These are phyloP conservation scores for Iris macrosiphon DNA, from an alignment of 106 monocot species.

Conservation along the genomic window DNA sequence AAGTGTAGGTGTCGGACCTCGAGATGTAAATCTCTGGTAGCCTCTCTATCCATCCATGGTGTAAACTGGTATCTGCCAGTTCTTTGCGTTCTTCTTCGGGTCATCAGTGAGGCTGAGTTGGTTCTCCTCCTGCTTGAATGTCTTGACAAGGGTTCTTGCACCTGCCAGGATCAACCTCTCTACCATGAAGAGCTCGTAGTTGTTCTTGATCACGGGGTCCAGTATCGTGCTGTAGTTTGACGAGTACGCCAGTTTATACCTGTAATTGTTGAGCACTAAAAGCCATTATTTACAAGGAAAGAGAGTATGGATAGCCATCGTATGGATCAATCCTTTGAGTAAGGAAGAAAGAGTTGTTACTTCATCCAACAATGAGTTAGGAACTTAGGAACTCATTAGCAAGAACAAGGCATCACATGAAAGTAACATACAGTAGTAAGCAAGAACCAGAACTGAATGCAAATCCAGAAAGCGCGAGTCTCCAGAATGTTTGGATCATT, in stretches of 20 bases:
- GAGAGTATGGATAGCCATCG: too few relatives aligned
- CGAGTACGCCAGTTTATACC: slow-evolving; percentile 82
- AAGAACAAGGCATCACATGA: too few relatives aligned
- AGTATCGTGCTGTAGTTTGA: slow-evolving; percentile 73
- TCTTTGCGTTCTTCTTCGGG: slow-evolving; percentile 87
- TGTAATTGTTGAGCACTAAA: slow-evolving; percentile 9
- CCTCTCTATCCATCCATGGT: slow-evolving; percentile 27
- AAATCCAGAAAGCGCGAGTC: too few relatives aligned
- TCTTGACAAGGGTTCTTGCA: slow-evolving; percentile 69
- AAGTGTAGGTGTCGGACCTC: too few relatives aligned
- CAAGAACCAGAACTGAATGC: too few relatives aligned
- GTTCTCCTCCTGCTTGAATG: slow-evolving; percentile 68
- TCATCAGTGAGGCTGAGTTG: slow-evolving; percentile 87
- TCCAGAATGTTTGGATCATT: too few relatives aligned
- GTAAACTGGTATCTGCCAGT: slow-evolving; percentile 81
- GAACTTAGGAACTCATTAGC: too few relatives aligned
- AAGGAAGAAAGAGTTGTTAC: too few relatives aligned
- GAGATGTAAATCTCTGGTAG: too few relatives aligned
- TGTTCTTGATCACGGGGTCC: slow-evolving; percentile 79
- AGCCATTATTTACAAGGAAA: background rate
- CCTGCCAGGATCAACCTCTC: slow-evolving; percentile 78
- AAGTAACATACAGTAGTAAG: too few relatives aligned
- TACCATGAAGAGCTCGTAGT: slow-evolving; percentile 93
- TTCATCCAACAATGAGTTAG: too few relatives aligned
- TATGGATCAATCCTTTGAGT: too few relatives aligned